Base-by-base conservation (phyloP, 176 grass and related monocot genomes). In the Elymus sibiricus region DNA sequence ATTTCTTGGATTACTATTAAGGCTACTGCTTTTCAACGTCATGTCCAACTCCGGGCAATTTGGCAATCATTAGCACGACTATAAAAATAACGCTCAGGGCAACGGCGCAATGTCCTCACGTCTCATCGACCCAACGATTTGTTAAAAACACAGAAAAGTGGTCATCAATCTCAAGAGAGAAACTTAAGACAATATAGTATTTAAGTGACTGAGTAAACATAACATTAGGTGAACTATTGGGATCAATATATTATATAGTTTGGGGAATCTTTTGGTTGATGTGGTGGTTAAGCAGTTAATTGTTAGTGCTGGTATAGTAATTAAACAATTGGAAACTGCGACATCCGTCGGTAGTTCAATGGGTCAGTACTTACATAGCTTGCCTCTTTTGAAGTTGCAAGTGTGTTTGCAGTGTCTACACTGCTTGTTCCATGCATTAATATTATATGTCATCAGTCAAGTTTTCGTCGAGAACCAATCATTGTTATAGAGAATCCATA, bases 141-240 rank as follows among this genome's bases (percentile, higher is more conserved):
- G 32, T 7, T 19, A 28, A 61, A 82, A 76, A 69, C 38, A 24
- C 19, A 81, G 65, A 8, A 19, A 69, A 29, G 47, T 49, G 46
- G 37, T 80, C 43, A 85, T 15, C 22, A 1, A 25, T 19, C 46
- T 78, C 9, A 58, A 58, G 29, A 25, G 25, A 22, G 71, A 47
- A 64, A 46, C 70, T 74, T 47, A 46, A 39, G 4, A 76, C 15
- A 56, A 5, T 58, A 43, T 47, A 24, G 13, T 74, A 46, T 28
- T 47, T 17, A 74, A 39, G 40, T 11, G 24, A 74, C 39, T 9
- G 39, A 43, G 42, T 58, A 68, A 49, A 27, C 80, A 86, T 77
- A 70, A 70, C 37, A 39, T 90, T 90, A 40, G 62, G 83, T 90
- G 63, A 82, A 39, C 38, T 53, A 29, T 90, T 69, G n/a, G 3